phyloP scores from a whole-genome alignment of 2,329 filamentous ascomycete species.

The Metarhizium humberi region DNA sequence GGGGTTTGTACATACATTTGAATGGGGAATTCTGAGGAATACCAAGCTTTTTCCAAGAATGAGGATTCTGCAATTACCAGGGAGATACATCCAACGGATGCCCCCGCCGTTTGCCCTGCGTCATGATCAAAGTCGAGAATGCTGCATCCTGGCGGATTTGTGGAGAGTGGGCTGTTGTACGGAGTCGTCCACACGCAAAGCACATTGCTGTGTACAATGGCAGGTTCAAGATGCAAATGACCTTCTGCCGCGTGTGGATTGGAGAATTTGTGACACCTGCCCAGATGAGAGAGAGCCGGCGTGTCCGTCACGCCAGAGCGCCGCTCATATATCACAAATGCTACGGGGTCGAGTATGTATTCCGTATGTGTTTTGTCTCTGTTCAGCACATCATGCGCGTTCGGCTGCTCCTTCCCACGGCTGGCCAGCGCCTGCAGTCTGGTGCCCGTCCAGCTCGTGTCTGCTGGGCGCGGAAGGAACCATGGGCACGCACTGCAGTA shows the following conservation, averaged over 20 bases:
- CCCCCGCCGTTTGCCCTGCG: not conserved
- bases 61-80: not conserved
- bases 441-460: no score
- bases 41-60: not conserved
- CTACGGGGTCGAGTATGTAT: not conserved
- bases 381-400: not conserved
- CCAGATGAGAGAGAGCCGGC: not conserved
- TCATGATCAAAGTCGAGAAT: not conserved
- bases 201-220: not conserved
- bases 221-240: not conserved
- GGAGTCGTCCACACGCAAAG: not conserved
- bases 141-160: not conserved
- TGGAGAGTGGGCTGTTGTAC: not conserved
- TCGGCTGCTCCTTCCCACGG: not conserved
- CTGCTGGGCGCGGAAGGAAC: not conserved
- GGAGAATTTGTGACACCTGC: not conserved
- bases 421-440: not conserved
- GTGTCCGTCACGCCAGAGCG: not conserved
- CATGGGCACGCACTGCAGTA: not conserved
- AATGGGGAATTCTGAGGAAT: no score
- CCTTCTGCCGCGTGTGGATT: not conserved
- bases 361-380: not conserved
- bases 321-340: not conserved
- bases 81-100: no score
- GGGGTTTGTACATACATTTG: no score